Evolutionary conservation across 1,284 basidiomycete genomes (phyloP).

Genomic region (Rhodotorula sp.): DNA sequence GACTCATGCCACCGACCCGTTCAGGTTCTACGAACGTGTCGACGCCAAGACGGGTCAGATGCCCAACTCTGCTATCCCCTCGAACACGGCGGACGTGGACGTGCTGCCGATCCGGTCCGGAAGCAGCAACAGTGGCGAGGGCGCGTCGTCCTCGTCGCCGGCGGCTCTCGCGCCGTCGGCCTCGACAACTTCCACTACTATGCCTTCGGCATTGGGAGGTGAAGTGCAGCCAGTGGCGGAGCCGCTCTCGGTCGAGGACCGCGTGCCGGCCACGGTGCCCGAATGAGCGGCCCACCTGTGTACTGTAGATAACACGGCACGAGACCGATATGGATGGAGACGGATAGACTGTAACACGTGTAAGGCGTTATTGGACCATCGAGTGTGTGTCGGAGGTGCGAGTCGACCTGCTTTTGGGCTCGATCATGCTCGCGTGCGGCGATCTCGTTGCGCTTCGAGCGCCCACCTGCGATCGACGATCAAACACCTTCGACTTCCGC

Average conservation of each 20-base stretch:
- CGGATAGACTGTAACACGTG: background rate
- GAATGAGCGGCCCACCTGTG: background rate
- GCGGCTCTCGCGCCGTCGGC: background rate
- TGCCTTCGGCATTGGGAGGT: background rate
- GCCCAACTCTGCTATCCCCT: background rate
- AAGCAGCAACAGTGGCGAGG: background rate
- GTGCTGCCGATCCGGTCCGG: background rate
- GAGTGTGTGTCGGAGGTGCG: no score
- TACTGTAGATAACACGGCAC: background rate
- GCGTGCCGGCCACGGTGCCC: background rate
- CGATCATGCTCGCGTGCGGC: no score
- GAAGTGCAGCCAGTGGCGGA: background rate
- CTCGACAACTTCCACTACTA: background rate
- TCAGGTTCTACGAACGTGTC: constrained; percentile 30
- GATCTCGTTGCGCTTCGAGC: no score
- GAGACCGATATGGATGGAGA: background rate
- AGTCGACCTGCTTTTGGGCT: no score
- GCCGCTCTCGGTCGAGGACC: background rate
- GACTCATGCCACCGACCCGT: background rate
- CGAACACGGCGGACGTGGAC: background rate
- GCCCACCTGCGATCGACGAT: no score
- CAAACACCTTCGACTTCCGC: no score
- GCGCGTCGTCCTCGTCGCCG: no score
- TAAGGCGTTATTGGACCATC: no score
- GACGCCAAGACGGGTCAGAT: background rate